A percentile compares a stretch with the other conserved stretches of the same genome.
phyloP scores from a whole-genome alignment of 2,329 filamentous ascomycete genomes.

The Bertia moriformis region DNA sequence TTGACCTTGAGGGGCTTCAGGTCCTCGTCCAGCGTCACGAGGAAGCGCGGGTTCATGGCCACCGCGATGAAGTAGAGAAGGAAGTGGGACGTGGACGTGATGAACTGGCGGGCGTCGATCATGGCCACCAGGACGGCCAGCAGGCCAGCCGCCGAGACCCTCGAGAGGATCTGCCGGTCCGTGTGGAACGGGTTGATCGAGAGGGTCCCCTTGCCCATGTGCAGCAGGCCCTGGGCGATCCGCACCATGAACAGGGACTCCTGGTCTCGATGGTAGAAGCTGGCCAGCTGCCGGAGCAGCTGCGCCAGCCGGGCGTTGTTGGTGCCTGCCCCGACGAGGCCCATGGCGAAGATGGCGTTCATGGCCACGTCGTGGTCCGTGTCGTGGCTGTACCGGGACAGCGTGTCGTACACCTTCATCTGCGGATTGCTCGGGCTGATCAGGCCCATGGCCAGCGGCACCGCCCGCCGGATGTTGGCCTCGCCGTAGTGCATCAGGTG shows the following conservation, averaged over 20 bases:
- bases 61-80: constrained; percentile 94
- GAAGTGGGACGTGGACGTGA: constrained; percentile 61
- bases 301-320: constrained; percentile 96
- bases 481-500: constrained; percentile 99
- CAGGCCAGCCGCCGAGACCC: constrained; percentile 77
- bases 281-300: constrained; percentile 81
- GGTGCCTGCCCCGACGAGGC: constrained; percentile 85
- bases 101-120: constrained; percentile 85
- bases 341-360: constrained; percentile 98
- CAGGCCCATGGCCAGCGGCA: constrained; percentile 89
- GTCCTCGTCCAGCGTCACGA: constrained; percentile 89
- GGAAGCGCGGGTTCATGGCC: constrained; percentile 91
- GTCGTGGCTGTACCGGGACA: constrained; percentile 95
- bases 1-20: constrained; percentile 89
- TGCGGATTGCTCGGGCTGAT: constrained; percentile 96
- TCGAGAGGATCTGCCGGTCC: constrained; percentile 85
- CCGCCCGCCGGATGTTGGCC: constrained; percentile 88
- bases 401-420: constrained; percentile 98
- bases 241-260: constrained; percentile 98
- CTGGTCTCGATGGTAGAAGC: constrained; percentile 94
- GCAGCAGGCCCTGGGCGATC: constrained; percentile 89
- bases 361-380: constrained; percentile 96
- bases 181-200: constrained; percentile 98
- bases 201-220: constrained; percentile 98
- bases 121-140: constrained; percentile 82